Evolutionary conservation across 129 eudicot species (phyloP), one percentile per base, ranked within the genome.

Genomic region (Oenanthe sinensis): DNA sequence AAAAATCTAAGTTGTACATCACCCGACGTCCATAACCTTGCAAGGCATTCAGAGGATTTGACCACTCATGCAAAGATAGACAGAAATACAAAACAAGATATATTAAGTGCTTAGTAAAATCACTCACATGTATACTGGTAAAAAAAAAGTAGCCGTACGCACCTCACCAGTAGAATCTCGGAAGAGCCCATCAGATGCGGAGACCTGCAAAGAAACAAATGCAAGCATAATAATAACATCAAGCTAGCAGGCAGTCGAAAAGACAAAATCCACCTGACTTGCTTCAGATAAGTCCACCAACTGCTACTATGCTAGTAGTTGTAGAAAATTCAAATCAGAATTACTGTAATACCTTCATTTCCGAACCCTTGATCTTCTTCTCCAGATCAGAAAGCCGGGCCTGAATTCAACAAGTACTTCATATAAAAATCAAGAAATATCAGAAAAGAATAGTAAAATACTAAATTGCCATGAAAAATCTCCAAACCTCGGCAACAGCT

Each of bases 351-450:
- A 87, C 88, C 88, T 80, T 80, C 4, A 39, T 30, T 78, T 76
- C 84, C 19, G 70, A 75, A 33, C 76, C 63, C 54, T 83, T 88
- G 26, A 72, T 48, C 82, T 79, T 88, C 70, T 90, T 86, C 86
- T 89, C 97, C 75, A 91, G 78, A 45, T 87, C 89, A 76, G 90
- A 77, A 36, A 75, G 90, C 13, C 97, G 90, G 79, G 89, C 97
- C 92, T 86, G 80, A 36, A 81, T 68, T n/a, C 58, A 71, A 36
- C 17, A 54, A 63, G 42, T 44, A 30, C 3, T 24, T 14, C 40
- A 43, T 26, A 45, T 12, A 4, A 82, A 76, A 49, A 28, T 24
- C 17, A 22, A 24, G 2, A 28, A 8, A 43, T 10, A 70, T 4
- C 52, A 73, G 19, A n/a, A 74, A 46, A 74, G 4, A 46, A 16